Conservation (phyloP, 805 yeast genomes). For the Lachancea kluyveri region DNA sequence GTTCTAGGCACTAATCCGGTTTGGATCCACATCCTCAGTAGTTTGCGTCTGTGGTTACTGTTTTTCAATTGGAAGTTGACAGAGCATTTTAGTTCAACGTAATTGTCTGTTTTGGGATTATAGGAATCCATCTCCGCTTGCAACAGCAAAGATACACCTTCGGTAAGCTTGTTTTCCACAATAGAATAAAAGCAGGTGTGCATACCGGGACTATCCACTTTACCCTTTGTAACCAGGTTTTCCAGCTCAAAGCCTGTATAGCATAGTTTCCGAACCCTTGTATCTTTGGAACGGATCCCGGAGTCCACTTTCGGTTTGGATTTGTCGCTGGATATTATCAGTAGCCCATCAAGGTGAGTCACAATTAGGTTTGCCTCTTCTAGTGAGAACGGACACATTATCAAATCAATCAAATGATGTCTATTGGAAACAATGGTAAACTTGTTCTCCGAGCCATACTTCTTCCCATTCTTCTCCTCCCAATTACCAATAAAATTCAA, state of each 20-base stretch:
- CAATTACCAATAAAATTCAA: slow-evolving; percentile 15
- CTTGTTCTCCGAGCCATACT: slow-evolving; percentile 7
- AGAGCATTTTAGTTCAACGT: slow-evolving; percentile 29
- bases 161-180: slow-evolving; percentile 18
- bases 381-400: slow-evolving; percentile 20
- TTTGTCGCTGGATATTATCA: slow-evolving; percentile 19
- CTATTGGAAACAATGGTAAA: slow-evolving; percentile 24
- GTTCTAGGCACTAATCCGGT: slow-evolving; percentile 23
- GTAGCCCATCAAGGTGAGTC: slow-evolving; percentile 14
- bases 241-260: slow-evolving; percentile 30
- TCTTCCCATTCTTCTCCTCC: slow-evolving; percentile 3
- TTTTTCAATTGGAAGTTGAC: slow-evolving; percentile 17
- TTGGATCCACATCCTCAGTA: slow-evolving; percentile 31
- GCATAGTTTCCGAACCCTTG: slow-evolving; percentile 14
- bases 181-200: slow-evolving; percentile 18
- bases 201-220: background rate
- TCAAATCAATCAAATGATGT: slow-evolving; percentile 25
- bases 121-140: slow-evolving; percentile 31
- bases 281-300: slow-evolving; percentile 12
- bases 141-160: slow-evolving; percentile 18
- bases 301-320: slow-evolving; percentile 2
- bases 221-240: slow-evolving; percentile 14
- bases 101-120: slow-evolving; percentile 14
- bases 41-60: slow-evolving; percentile 23
- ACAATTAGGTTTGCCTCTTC: slow-evolving; percentile 12